phyloP scores from a whole-genome alignment of 2,329 filamentous ascomycete genomes.

The Pyrenophora tritici-repentis region DNA sequence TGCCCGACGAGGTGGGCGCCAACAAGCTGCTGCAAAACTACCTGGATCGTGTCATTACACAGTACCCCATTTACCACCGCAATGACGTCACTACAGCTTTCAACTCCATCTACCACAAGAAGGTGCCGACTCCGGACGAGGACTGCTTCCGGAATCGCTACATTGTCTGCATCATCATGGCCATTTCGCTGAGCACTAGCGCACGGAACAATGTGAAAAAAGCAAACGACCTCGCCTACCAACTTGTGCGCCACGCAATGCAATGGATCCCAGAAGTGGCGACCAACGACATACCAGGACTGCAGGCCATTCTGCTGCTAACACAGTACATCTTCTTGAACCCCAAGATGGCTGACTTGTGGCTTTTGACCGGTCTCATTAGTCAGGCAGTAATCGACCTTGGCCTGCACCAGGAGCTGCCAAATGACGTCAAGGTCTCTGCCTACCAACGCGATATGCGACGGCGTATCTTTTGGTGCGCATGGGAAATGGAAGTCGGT shows the following conservation, averaged over 20 bases:
- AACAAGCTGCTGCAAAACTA: constrained; percentile 42
- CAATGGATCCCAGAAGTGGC: constrained; percentile 45
- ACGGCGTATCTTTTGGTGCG: constrained; percentile 45
- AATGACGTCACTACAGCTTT: constrained; percentile 42
- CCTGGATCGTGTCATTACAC: constrained; percentile 41
- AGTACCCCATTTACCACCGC: constrained; percentile 46
- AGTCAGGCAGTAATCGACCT: constrained; percentile 46
- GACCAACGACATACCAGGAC: constrained; percentile 42
- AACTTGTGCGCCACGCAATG: constrained; percentile 43
- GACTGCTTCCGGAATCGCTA: constrained; percentile 40
- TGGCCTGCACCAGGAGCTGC: constrained; percentile 45
- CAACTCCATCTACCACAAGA: constrained; percentile 39
- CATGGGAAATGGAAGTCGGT: constrained; percentile 47
- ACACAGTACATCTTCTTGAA: constrained; percentile 46
- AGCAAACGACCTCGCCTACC: constrained; percentile 40
- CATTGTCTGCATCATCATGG: constrained; percentile 46
- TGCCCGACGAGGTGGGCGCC: constrained; percentile 39
- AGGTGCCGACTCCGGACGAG: constrained; percentile 28
- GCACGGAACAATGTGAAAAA: constrained; percentile 41
- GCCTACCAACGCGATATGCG: constrained; percentile 45
- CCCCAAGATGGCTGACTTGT: constrained; percentile 44
- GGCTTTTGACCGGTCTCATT: constrained; percentile 45
- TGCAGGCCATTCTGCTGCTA: constrained; percentile 44
- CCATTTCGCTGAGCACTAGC: constrained; percentile 43
- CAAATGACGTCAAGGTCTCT: constrained; percentile 32